Base-by-base conservation (phyloP, 768 basidiomycete genomes). In the Leccinum ochraceum region DNA sequence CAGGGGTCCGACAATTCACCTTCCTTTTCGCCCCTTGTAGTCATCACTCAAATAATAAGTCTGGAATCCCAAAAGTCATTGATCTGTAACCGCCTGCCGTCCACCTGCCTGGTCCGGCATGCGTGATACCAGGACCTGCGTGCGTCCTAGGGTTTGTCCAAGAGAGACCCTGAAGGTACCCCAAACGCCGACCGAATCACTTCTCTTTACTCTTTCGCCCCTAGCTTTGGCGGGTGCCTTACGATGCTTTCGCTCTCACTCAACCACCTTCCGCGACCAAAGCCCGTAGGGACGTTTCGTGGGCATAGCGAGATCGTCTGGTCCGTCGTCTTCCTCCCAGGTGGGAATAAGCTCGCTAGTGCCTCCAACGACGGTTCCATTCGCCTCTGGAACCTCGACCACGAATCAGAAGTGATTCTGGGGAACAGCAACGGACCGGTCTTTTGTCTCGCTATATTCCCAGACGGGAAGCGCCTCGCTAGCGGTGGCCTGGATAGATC, bases 401-500 rank as follows among this genome's bases (percentile, higher is more conserved):
- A 59, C 8, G 57, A 55, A 53, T 61, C 70, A 20, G 70, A 72
- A 57, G 58, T 68, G 11, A 72, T 71, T 62, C 56, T 71, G 13
- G 66, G 61, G 36, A 60, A 11, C 48, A 64, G 66, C 61, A 62
- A 22, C 32, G 71, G 69, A 28, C 48, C 70, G 8, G 64, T 71
- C 6, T 71, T 71, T 22, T 71, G 68, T 44, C 71, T 71, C 7
- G 71, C 61, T 48, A 56, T 66, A 16, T 72, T 72, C 39, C 63
- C 70, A 42, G 70, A 71, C 2, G 70, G 70, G 54, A 71, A 58
- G 36, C 66, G 61, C 4, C 59, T 71, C 57, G 71, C 66, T 10
- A 73, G 72, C 44, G 71, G 71, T 58, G 71, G 71, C 51, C 68
- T 72, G 2, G 73, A 72, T 24, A 71, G 73, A 51, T 68, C 71